Evolutionary conservation across 352 stramenopile species (phyloP).

Genomic region (Blastocystis sp.): DNA sequence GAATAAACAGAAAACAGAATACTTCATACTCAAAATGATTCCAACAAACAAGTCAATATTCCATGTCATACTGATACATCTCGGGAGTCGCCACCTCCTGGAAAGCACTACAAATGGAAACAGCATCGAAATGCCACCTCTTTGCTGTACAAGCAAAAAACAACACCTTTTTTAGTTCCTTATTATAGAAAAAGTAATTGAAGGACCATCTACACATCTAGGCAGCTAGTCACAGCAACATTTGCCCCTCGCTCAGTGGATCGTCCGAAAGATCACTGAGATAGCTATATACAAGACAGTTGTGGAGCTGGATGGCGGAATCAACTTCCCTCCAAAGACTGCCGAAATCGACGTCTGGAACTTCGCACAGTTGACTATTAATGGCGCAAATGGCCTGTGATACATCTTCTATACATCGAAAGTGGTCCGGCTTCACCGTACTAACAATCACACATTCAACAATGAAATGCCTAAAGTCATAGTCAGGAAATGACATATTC

Average conservation of each 20-base stretch:
- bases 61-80: not conserved
- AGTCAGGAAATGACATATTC: slow-evolving; percentile 81
- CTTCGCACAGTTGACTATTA: slow-evolving; percentile 45
- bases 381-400: not conserved
- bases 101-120: slow-evolving; percentile 7
- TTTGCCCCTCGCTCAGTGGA: slow-evolving; percentile 77
- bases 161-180: slow-evolving; percentile 79
- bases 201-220: slow-evolving; percentile 72
- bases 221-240: slow-evolving; percentile 65
- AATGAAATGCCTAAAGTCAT: slow-evolving; percentile 76
- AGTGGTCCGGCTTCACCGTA: slow-evolving; percentile 35
- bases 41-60: slow-evolving; percentile 15
- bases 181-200: slow-evolving; percentile 86
- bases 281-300: slow-evolving; percentile 83
- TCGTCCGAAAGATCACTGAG: slow-evolving; percentile 80
- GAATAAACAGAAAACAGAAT: not conserved
- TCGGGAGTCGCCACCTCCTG: not conserved
- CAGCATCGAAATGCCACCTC: slow-evolving; percentile 64
- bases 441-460: not conserved
- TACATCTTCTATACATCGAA: not conserved
- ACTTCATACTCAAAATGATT: not conserved
- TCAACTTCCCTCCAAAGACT: slow-evolving; percentile 67
- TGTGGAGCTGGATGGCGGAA: slow-evolving; percentile 74
- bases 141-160: slow-evolving; percentile 83
- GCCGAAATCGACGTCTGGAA: slow-evolving; percentile 23